Base-by-base conservation (phyloP, 1,284 basidiomycete species). In the Garcileccinum viscosum region DNA sequence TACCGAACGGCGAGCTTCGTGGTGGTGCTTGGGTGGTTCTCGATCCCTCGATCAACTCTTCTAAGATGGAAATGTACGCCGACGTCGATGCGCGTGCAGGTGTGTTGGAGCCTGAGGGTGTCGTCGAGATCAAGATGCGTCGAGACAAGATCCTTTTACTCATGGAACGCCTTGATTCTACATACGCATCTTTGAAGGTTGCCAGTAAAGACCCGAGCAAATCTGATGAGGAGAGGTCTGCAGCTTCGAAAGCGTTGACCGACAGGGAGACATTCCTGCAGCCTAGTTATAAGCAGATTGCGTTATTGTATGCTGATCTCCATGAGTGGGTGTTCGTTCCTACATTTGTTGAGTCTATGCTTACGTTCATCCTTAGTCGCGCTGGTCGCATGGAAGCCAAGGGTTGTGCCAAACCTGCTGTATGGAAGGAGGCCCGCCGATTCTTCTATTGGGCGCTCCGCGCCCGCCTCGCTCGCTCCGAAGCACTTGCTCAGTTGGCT, bases 21-120 rank as follows among this genome's bases (percentile, higher is more conserved):
- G 98, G 98, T 81, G 98, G 98, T 80, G 98, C 98, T 58, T 99
- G 97, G 97, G 98, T 99, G 74, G 98, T 99, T 7, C 89, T 99
- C 68, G 98, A 99, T 83, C 96, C 97, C 37, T 95, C 95, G 30
- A 99, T 99, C 85, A 96, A 97, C 82, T 88, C 94, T 6, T 93
- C 96, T 78, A 94, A 98, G 84, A 99, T 99, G 96, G 94, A 99
- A 84, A 98, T 99, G 96, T 98, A 95, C 81, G 97, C 97, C 59
- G 98, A 99, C 80, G 91, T 94, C 66, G 95, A 98, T 33, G 91
- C 97, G 37, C 93, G 98, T 68, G 98, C 96, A 69, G 98, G 98
- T 88, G 96, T 99, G 53, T 88, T 99, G 63, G 98, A 99, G 81
- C 95, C 98, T 4, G 97, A 99, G 83, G 98, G 98, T 83, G 91